Evolutionary conservation across 2,329 filamentous ascomycete genomes (phyloP), one percentile per base, ranked within the genome.

Genomic region (Pseudocercospora crystallina): DNA sequence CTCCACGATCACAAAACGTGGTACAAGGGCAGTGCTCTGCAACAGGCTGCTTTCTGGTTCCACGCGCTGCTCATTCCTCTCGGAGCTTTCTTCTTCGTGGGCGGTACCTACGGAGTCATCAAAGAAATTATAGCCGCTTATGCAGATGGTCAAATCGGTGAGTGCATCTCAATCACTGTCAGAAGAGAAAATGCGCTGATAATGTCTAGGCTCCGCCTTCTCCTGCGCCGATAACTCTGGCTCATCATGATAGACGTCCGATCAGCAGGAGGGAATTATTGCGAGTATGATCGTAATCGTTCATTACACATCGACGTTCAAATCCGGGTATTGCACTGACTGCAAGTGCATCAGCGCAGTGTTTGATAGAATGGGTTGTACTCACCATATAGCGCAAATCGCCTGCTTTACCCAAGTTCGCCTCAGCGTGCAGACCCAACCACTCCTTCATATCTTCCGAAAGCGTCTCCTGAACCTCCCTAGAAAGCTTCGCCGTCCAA

Each of bases 91-190:
- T 64, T 80, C 48, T 65, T 72, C 5, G 66, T 77, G 17, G 76
- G 72, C 1, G 77, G 76, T 0, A 78, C 76, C n/a, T 77, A 76
- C 57, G 68, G 76, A 32, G 75, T 78, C 2, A 71, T 80, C 17
- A 69, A 76, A 49, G 69, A 76, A 56, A 79, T 82, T 53, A 76
- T 76, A 45, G 67, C 76, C 45, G 77, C 79, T 1, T 81, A 81
- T 60, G 72, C 69, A 3, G 69, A 69, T 41, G 75, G 74, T 0
- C 61, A 68, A 44, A 78, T 79, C 49, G 71, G 71, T 60, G 43
- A 46, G 56, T 51, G 17, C 2, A 17, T 5, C 11, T 31, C 12
- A 10, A 43, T 9, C 2, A 15, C 2, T 15, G 12, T 12, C 40
- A 10, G 17, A 8, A 29, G 5, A 30, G 5, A 17, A n/a, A 20